Evolutionary conservation across 2,329 filamentous ascomycete genomes (phyloP).

Genomic region (Mycocentrospora acerina): DNA sequence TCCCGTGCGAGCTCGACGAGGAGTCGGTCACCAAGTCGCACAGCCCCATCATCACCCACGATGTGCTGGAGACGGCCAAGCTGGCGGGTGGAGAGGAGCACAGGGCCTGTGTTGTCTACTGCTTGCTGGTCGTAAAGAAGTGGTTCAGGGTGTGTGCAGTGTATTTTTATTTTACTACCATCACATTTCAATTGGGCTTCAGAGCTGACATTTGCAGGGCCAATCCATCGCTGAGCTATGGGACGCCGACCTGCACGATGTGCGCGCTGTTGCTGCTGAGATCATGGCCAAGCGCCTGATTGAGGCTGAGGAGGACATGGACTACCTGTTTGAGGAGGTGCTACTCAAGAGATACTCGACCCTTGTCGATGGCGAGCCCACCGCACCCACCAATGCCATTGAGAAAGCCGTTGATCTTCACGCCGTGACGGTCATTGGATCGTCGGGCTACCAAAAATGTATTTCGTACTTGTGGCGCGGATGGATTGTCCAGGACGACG

Average conservation of each 20-base stretch:
- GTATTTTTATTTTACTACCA: too few species aligned
- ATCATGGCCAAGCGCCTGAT: conserved; percentile 90
- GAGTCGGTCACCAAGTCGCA: conserved; percentile 74
- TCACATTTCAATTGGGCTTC: background rate
- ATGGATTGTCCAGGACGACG: conserved; percentile 94
- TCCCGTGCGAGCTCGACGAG: conserved; percentile 87
- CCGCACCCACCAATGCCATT: conserved; percentile 79
- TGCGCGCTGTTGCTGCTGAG: conserved; percentile 82
- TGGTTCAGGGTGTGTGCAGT: conserved; percentile 64
- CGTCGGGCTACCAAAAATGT: conserved; percentile 93
- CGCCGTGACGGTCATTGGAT: conserved; percentile 83
- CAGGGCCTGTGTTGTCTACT: conserved; percentile 78
- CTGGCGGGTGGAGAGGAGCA: conserved; percentile 78
- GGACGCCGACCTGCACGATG: conserved; percentile 81
- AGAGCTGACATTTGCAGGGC: conserved; percentile 38
- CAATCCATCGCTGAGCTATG: conserved; percentile 83
- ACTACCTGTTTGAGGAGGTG: conserved; percentile 77
- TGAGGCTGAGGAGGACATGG: conserved; percentile 76
- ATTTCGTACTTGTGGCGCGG: conserved; percentile 91
- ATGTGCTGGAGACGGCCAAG: conserved; percentile 77
- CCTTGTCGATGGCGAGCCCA: conserved; percentile 69
- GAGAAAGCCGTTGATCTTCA: conserved; percentile 94
- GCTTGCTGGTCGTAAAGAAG: conserved; percentile 70
- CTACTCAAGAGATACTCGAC: conserved; percentile 89
- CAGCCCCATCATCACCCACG: conserved; percentile 78